Evolutionary conservation across 2,329 filamentous ascomycete species (phyloP).

Genomic region (Fusarium sp.): DNA sequence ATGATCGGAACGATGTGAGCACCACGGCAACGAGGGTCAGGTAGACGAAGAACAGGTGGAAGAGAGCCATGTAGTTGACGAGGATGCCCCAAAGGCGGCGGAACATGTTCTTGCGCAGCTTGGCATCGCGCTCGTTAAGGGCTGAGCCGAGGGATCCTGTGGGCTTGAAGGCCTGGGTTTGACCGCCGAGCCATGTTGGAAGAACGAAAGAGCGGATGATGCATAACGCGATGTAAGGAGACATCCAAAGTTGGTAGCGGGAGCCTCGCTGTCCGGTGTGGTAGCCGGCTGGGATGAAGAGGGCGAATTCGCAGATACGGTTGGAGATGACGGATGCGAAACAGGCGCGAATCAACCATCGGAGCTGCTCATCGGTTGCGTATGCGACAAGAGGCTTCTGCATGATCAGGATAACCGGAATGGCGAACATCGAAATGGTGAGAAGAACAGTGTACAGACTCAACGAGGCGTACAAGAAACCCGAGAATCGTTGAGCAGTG

Average conservation of each 20-base stretch:
- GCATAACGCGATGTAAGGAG: conserved; percentile 68
- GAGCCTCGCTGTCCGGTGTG: conserved; percentile 67
- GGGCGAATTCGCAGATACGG: conserved; percentile 66
- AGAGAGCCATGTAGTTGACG: conserved; percentile 65
- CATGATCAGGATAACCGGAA: conserved; percentile 68
- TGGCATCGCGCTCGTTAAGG: conserved; percentile 68
- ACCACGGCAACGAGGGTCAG: conserved; percentile 62
- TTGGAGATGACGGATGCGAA: conserved; percentile 63
- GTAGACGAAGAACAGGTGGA: conserved; percentile 67
- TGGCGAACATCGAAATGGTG: conserved; percentile 65
- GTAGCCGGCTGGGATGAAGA: conserved; percentile 69
- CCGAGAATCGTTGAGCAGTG: conserved; percentile 67
- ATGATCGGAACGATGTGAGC: conserved; percentile 63
- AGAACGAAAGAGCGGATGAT: conserved; percentile 68
- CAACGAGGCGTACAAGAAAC: conserved; percentile 66
- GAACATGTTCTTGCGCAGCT: conserved; percentile 62
- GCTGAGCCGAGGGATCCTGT: conserved; percentile 67
- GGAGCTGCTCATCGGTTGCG: conserved; percentile 62
- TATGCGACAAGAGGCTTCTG: conserved; percentile 69
- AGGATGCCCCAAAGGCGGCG: conserved; percentile 65
- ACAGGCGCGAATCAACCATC: conserved; percentile 67
- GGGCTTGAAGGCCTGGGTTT: conserved; percentile 68
- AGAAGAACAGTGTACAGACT: conserved; percentile 67
- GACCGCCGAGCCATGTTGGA: conserved; percentile 69
- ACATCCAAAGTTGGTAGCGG: conserved; percentile 71